These are phyloP conservation scores for Suillus variegatus DNA, from an alignment of 768 basidiomycete species.

Conservation along the genomic window DNA sequence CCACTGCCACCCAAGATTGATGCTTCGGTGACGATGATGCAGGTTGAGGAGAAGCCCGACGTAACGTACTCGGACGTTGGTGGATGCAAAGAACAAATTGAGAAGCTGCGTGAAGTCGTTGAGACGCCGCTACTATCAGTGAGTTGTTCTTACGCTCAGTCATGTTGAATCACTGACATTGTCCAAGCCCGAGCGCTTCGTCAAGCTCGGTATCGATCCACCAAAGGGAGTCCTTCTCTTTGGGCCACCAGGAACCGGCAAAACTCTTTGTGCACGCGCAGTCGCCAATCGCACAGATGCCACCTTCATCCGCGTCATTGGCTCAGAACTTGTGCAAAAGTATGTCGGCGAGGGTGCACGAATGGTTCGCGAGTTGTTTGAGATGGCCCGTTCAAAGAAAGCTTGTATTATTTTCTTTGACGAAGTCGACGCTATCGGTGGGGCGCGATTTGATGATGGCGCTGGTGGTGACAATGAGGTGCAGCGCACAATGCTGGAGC, in stretches of 20 bases:
- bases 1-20: conserved; percentile 98
- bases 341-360: conserved; percentile 99
- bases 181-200: conserved; percentile 93
- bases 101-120: conserved; percentile 97
- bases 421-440: conserved; percentile 97
- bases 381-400: conserved; percentile 98
- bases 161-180: conserved; percentile 17
- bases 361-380: conserved; percentile 98
- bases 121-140: conserved; percentile 95
- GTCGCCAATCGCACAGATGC: conserved; percentile 99
- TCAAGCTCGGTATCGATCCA: conserved; percentile 97
- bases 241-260: conserved; percentile 97
- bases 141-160: conserved; percentile 30
- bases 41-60: conserved; percentile 98
- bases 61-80: conserved; percentile 98
- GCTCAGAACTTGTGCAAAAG: conserved; percentile 99
- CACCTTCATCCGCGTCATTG: conserved; percentile 98
- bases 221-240: conserved; percentile 97
- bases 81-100: conserved; percentile 99
- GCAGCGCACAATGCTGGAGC: conserved; percentile 97
- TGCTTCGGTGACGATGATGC: conserved; percentile 99
- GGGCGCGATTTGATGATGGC: conserved; percentile 97
- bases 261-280: conserved; percentile 96
- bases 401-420: conserved; percentile 99
- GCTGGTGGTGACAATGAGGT: conserved; percentile 99